Evolutionary conservation across 805 yeast species (phyloP), one percentile per base, ranked within the genome.

Genomic region (Wickerhamomyces ciferrii): DNA sequence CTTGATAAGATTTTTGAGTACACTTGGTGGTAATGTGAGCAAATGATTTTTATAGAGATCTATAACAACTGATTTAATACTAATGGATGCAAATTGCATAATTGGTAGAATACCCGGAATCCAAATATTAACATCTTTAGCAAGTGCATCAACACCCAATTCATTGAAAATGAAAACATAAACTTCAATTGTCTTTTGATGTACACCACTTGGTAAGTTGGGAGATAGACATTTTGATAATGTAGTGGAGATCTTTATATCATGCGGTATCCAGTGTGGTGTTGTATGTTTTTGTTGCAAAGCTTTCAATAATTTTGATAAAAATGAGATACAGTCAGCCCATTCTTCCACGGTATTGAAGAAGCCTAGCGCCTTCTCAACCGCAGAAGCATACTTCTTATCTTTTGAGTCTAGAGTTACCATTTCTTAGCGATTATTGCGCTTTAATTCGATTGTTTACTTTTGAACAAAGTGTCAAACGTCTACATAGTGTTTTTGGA

Each of bases 261-360:
- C 78, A 41, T 70, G 74, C 0, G 97, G 98, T 13, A 92, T 72
- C 76, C 80, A 79, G 49, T 78, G 71, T 39, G 65, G 47, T 42
- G 66, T 52, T 53, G 61, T 52, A 55, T 74, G 66, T 50, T 68
- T 37, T 62, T 74, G 66, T 48, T 76, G 78, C 37, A 91, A 65
- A 0, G 95, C 83, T 61, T 89, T 87, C 48, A 82, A 81, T 6
- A 95, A 74, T 49, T 86, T 80, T 2, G 92, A 82, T 40, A 95
- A 70, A 61, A 88, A 91, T 20, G 97, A 84, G 47, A 94, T 94
- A 62, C 92, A 90, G 62, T 94, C 99, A 14, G 99, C 98, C 99
- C 99, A 94, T 69, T 94, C 99, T 29, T 82, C 86, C 2, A 90
- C 84, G 2, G 86, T 68, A 44, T 88, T 96, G 68, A 92, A 92